Base-by-base conservation (phyloP, 2,329 filamentous ascomycete genomes). In the Fusarium xylarioides region DNA sequence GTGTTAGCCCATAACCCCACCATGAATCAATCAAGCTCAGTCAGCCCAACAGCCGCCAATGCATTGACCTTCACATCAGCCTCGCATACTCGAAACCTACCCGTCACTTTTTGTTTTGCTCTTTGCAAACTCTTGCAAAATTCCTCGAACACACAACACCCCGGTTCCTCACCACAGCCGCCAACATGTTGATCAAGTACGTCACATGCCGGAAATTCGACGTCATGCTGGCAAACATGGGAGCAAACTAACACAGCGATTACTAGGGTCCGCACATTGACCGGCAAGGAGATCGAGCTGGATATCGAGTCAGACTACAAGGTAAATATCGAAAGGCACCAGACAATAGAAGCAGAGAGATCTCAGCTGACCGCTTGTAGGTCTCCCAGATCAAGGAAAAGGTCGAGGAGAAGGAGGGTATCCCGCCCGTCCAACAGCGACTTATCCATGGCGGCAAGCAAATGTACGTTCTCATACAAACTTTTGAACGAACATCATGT, bases 391-490 rank as follows among this genome's bases (percentile, higher is more conserved):
- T 99, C 88, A 99, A 99, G 88, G 96, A 98, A 85, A 95, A 95
- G 79, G 96, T 99, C 63, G 96, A 99, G 84, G 96, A 99, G 87
- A 98, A 98, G 85, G 96, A 98, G 82, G 96, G 96, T 64, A 99
- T 99, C 78, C 95, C 96, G 47, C 96, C 96, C 2, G 95, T 96
- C 23, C 96, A 99, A 85, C 96, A 99, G 85, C 92, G 96, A 66
- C 86, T 99, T 75, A 99, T 99, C 80, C 98, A 92, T 81, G 95
- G 95, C 60, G 96, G 96, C 79, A 99, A 99, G 87, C 96, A 99
- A 83, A 98, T 99, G 96, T 98, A 85, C 70, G 87, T 56, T 44
- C 10, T 35, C 43, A 55, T 59, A 35, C 11, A 46, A 49, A 19
- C 30, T 47, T 34, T 43, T 35, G 35, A 16, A 40, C 46, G 32